Conservation (phyloP, 2,329 filamentous ascomycete genomes). For the Penicillium vulpinum region DNA sequence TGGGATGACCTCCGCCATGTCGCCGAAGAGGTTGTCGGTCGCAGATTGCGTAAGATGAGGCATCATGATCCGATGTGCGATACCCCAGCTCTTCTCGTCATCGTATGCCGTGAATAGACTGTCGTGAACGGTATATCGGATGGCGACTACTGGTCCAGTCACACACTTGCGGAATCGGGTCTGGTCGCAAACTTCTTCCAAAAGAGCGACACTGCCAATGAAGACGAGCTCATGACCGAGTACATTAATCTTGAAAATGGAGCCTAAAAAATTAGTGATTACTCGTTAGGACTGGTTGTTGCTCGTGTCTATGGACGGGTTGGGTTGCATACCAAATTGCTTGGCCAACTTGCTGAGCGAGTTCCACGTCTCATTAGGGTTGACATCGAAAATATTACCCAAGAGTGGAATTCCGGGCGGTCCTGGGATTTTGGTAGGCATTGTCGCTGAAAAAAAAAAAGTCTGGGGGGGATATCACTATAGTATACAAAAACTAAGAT, state of each 20-base stretch:
- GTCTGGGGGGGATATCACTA: slow-evolving; percentile 7
- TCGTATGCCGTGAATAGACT: slow-evolving; percentile 64
- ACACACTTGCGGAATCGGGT: slow-evolving; percentile 56
- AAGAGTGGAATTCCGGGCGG: slow-evolving; percentile 54
- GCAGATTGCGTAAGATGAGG: slow-evolving; percentile 46
- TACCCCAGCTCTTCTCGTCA: slow-evolving; percentile 59
- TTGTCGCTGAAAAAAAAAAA: slow-evolving; percentile 23
- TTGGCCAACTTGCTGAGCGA: slow-evolving; percentile 52
- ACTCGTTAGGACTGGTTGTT: not conserved
- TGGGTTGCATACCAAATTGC: slow-evolving; percentile 44
- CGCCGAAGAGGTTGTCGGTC: slow-evolving; percentile 44
- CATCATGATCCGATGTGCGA: slow-evolving; percentile 54
- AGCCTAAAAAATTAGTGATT: slow-evolving; percentile 42
- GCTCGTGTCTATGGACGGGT: not conserved
- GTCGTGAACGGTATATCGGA: slow-evolving; percentile 63
- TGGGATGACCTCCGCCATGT: slow-evolving; percentile 49
- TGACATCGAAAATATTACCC: slow-evolving; percentile 54
- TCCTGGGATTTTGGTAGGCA: slow-evolving; percentile 53
- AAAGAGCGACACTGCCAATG: slow-evolving; percentile 54
- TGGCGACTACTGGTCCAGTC: slow-evolving; percentile 56
- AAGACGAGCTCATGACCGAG: slow-evolving; percentile 51
- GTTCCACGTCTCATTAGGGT: slow-evolving; percentile 52
- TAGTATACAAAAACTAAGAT: slow-evolving; percentile 10
- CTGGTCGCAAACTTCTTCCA: slow-evolving; percentile 67
- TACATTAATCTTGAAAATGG: slow-evolving; percentile 60